These are phyloP conservation scores for Closterium sp. DNA, from an alignment of 139 green algal species.

Conservation along the genomic window DNA sequence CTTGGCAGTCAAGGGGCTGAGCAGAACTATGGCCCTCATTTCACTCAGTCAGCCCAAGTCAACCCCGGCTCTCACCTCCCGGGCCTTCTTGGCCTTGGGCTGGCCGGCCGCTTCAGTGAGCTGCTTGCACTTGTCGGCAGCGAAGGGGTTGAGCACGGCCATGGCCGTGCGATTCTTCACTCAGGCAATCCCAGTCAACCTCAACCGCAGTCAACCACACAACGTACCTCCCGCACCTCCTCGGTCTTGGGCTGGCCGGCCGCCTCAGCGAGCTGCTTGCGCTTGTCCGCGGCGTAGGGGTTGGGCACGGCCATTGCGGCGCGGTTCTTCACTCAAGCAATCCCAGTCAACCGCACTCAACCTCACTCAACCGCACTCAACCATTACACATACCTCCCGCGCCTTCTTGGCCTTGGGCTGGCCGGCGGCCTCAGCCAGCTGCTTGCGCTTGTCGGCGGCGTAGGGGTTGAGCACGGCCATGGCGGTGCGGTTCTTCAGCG, in stretches of 20 bases:
- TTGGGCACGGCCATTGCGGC: not conserved
- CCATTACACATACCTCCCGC: too few relatives aligned
- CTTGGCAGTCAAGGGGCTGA: not conserved
- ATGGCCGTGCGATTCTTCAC: not conserved
- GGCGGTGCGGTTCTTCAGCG: conserved; percentile 88
- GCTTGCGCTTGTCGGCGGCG: too few relatives aligned
- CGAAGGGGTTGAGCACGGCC: not conserved
- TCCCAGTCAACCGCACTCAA: too few relatives aligned
- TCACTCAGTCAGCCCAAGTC: too few relatives aligned
- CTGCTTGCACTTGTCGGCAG: not conserved
- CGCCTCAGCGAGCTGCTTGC: not conserved
- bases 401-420: too few relatives aligned
- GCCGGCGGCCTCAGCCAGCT: not conserved
- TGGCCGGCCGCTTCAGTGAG: not conserved
- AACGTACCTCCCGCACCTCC: too few relatives aligned
- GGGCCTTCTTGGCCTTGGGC: not conserved
- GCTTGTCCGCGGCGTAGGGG: not conserved
- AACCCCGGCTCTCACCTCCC: too few relatives aligned
- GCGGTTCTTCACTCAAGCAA: not conserved
- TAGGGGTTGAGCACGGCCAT: conserved; percentile 95
- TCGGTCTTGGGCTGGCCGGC: not conserved
- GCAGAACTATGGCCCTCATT: not conserved
- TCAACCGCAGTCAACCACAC: too few relatives aligned
- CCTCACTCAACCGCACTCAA: too few relatives aligned
- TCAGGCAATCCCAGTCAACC: too few relatives aligned